phyloP scores from a whole-genome alignment of 2,329 filamentous ascomycete species.

The Dryadomyces quercivorus region DNA sequence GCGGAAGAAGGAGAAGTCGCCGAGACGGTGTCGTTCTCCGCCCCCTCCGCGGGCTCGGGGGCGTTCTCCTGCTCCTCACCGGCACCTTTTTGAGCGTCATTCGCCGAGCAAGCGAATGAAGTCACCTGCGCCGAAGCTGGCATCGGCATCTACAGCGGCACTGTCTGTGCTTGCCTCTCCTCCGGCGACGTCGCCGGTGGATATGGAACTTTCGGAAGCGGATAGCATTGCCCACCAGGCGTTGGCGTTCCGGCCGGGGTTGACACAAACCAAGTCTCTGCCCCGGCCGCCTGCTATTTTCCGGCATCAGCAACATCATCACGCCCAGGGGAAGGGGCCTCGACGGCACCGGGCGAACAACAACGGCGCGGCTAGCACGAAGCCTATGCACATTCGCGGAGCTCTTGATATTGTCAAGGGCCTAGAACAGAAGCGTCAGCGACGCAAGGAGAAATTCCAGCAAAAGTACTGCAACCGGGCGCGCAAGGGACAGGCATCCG shows the following conservation, averaged over 20 bases:
- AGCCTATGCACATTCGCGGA: slow-evolving; percentile 64
- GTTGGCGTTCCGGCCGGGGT: slow-evolving; percentile 47
- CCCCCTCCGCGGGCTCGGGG: slow-evolving; percentile 38
- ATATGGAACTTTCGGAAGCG: slow-evolving; percentile 24
- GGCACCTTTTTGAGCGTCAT: slow-evolving; percentile 47
- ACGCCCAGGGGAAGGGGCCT: slow-evolving; percentile 4
- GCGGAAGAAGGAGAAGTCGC: slow-evolving; percentile 44
- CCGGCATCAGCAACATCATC: slow-evolving; percentile 30
- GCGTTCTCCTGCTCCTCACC: slow-evolving; percentile 42
- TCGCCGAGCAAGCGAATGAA: slow-evolving; percentile 54
- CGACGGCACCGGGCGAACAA: slow-evolving; percentile 13
- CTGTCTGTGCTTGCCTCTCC: slow-evolving; percentile 29
- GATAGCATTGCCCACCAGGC: slow-evolving; percentile 27
- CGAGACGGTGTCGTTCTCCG: slow-evolving; percentile 48
- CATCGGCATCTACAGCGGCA: neutral
- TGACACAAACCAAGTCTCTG: slow-evolving; percentile 74
- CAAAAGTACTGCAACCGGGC: slow-evolving; percentile 81
- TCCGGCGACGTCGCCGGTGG: slow-evolving; percentile 29
- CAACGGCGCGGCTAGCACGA: slow-evolving; percentile 17
- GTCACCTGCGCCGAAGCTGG: slow-evolving; percentile 52
- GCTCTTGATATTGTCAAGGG: slow-evolving; percentile 97
- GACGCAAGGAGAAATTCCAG: slow-evolving; percentile 84
- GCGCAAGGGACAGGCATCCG: slow-evolving; percentile 50
- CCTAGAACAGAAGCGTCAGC: slow-evolving; percentile 84
- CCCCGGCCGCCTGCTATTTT: slow-evolving; percentile 68